A percentile compares a stretch with the other conserved stretches of the same genome.
Evolutionary conservation across 1,284 basidiomycete species (phyloP).

Genomic region (Earliella scabrosa): DNA sequence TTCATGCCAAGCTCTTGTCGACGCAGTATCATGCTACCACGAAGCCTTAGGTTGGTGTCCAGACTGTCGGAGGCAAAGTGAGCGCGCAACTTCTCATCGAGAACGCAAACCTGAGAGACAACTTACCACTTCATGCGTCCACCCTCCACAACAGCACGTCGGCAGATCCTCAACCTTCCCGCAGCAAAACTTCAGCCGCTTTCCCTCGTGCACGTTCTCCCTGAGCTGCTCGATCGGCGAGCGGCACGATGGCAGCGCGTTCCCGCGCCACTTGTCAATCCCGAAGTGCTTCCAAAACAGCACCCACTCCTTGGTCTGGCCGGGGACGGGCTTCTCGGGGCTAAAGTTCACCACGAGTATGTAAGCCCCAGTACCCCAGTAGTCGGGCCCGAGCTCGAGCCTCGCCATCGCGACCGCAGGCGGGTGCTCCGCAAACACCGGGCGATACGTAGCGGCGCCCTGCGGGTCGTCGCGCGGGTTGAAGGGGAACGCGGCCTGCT

Average conservation of each 20-base stretch:
- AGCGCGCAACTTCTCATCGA: no score
- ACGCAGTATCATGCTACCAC: no score
- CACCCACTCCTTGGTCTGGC: no score
- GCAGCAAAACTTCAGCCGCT: constrained; percentile 10
- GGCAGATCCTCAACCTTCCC: constrained; percentile 2
- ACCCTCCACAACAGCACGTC: constrained; percentile 14
- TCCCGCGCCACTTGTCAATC: neutral
- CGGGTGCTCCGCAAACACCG: neutral
- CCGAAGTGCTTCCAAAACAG: constrained; percentile 17
- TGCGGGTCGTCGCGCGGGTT: no score
- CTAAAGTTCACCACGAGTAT: neutral
- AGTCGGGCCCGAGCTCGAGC: neutral
- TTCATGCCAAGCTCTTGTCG: no score
- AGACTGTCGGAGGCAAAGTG: no score
- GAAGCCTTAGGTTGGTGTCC: no score
- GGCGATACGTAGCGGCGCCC: neutral
- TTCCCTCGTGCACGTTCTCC: constrained; percentile 3
- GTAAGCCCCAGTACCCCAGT: constrained; percentile 4
- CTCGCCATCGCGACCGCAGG: neutral
- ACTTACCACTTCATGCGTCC: constrained; percentile 8
- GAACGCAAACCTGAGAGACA: no score
- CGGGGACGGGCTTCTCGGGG: neutral
- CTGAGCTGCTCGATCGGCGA: neutral
- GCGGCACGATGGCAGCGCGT: neutral
- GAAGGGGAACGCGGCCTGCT: no score